phyloP scores from a whole-genome alignment of 257 asterid genomes.

The Hygrophila difformis region DNA sequence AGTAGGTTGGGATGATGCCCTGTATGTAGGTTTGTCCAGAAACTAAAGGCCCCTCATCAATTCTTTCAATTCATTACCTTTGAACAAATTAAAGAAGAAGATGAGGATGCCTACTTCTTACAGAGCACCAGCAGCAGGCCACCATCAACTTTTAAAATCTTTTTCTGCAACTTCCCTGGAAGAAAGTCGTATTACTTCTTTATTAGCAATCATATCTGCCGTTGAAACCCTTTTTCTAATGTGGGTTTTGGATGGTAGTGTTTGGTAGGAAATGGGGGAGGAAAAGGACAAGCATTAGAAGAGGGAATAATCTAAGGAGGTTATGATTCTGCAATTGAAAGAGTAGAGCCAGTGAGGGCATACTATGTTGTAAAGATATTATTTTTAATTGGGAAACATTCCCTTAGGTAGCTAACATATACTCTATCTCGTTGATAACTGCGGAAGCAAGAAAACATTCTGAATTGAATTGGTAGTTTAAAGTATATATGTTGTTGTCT shows the following conservation, averaged over 20 bases:
- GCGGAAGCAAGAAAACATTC: slow-evolving; percentile 23
- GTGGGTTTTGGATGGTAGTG: slow-evolving; percentile 36
- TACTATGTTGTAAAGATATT: slow-evolving; percentile 19
- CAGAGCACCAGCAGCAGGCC: no score
- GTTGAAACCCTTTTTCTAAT: slow-evolving; percentile 17
- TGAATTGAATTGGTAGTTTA: no score
- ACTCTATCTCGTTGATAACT: slow-evolving; percentile 23
- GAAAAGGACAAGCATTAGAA: slow-evolving; percentile 57
- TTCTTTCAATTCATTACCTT: slow-evolving; percentile 16
- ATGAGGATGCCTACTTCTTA: no score
- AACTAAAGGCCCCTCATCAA: slow-evolving; percentile 16
- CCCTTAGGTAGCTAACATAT: no score
- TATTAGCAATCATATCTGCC: slow-evolving; percentile 5
- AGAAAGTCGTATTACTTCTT: neutral
- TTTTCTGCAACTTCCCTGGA: slow-evolving; percentile 4
- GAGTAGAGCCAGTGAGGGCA: slow-evolving; percentile 7
- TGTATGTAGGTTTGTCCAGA: slow-evolving; percentile 28
- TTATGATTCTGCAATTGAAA: slow-evolving; percentile 51
- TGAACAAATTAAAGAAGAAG: no score
- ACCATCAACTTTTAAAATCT: slow-evolving; percentile 21
- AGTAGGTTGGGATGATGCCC: slow-evolving; percentile 37
- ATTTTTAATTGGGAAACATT: slow-evolving; percentile 31
- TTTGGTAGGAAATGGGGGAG: slow-evolving; percentile 28
- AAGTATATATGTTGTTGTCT: no score
- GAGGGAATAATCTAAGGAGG: slow-evolving; percentile 61